These are phyloP conservation scores for Candida ficus DNA, from an alignment of 805 yeast genomes.

Conservation along the genomic window DNA sequence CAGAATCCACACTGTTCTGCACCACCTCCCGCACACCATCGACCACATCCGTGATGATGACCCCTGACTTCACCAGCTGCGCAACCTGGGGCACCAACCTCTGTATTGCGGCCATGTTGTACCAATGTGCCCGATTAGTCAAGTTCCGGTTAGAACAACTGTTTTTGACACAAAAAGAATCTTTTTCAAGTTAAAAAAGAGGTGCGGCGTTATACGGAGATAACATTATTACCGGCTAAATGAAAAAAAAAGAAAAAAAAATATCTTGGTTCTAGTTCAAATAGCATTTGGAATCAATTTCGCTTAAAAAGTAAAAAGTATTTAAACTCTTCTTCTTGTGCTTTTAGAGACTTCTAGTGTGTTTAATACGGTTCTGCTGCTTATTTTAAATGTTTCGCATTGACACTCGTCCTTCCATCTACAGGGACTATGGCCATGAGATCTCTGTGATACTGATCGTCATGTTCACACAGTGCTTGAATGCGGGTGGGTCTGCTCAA, in stretches of 20 bases:
- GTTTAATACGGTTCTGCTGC: too few species aligned
- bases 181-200: too few species aligned
- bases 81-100: conserved; percentile 7
- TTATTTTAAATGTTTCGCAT: conserved; percentile 3
- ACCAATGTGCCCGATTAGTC: too few species aligned
- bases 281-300: too few species aligned
- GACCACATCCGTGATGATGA: conserved; percentile 29
- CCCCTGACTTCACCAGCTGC: conserved; percentile 12
- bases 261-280: too few species aligned
- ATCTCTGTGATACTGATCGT: conserved; percentile 23
- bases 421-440: conserved; percentile 21
- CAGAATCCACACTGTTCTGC: conserved; percentile 53
- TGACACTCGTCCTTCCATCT: conserved; percentile 15
- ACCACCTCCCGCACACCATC: conserved; percentile 46
- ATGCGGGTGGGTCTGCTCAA: conserved; percentile 37
- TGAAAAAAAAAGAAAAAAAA: too few species aligned
- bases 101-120: not conserved
- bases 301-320: not conserved
- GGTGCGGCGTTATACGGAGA: too few species aligned
- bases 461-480: conserved; percentile 33
- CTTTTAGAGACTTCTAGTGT: not conserved
- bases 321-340: not conserved
- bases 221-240: too few species aligned
- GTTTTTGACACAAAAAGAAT: not conserved
- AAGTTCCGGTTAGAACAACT: too few species aligned